Percentiles rank a stretch among this genome's conserved stretches.
These are phyloP conservation scores for Citrullus mucosospermus DNA, from an alignment of 306 rosid species.

Conservation along the genomic window DNA sequence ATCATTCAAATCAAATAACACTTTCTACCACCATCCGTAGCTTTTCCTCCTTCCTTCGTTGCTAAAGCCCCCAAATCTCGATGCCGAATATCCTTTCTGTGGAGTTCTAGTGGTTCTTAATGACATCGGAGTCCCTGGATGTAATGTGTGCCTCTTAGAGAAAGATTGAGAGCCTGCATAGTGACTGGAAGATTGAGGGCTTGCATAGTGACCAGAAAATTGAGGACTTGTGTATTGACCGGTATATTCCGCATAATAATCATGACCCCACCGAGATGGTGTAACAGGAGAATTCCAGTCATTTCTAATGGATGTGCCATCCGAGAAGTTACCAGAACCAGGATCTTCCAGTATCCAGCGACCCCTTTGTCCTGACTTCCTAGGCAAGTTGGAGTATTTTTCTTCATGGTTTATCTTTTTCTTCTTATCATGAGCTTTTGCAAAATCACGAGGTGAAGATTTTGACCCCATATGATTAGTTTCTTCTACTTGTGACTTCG, in stretches of 20 bases:
- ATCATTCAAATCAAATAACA: background rate
- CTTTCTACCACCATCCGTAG: conserved; percentile 39
- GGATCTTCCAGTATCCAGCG: conserved; percentile 34
- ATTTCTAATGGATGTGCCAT: conserved; percentile 14
- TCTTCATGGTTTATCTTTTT: conserved; percentile 27
- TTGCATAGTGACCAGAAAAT: conserved; percentile 5
- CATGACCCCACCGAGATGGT: conserved; percentile 22
- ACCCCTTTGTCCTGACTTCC: conserved; percentile 33
- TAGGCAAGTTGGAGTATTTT: conserved; percentile 22
- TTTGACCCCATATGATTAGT: conserved; percentile 27
- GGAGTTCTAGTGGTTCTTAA: conserved; percentile 19
- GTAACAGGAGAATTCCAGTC: conserved; percentile 20
- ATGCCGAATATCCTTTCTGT: conserved; percentile 31
- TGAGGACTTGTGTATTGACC: conserved; percentile 16
- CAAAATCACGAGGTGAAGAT: conserved; percentile 47
- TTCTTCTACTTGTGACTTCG: conserved; percentile 27
- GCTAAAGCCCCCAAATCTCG: conserved; percentile 39
- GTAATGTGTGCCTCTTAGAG: background rate
- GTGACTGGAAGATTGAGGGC: background rate
- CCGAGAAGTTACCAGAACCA: conserved; percentile 29
- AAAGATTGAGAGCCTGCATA: conserved; percentile 16
- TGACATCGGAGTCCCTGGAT: conserved; percentile 24
- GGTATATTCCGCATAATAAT: background rate
- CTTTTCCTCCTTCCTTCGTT: conserved; percentile 27
- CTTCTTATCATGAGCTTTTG: conserved; percentile 32